These are phyloP conservation scores for Argentina anserina DNA, from an alignment of 306 rosid genomes.

Conservation along the genomic window DNA sequence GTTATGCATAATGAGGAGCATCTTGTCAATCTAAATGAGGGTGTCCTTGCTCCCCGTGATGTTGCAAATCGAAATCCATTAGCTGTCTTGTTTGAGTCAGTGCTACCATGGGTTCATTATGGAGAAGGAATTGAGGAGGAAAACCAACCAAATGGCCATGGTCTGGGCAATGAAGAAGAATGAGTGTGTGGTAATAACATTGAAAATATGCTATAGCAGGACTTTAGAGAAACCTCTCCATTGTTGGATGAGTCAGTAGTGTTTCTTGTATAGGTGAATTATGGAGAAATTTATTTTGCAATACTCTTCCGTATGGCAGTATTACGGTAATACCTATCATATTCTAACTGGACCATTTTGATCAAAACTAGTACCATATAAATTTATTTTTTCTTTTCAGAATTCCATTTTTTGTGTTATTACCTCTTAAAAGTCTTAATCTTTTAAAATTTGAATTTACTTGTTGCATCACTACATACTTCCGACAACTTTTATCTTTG, in stretches of 20 bases:
- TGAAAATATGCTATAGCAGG: not conserved
- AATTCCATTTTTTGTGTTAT: not conserved
- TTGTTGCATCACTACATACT: not conserved
- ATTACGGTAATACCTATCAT: not conserved
- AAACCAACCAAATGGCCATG: constrained; percentile 40
- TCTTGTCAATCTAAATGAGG: constrained; percentile 47
- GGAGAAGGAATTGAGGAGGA: constrained; percentile 47
- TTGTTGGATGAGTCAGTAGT: not conserved
- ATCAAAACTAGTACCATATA: not conserved
- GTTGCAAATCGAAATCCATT: constrained; percentile 66
- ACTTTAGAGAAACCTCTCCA: not conserved
- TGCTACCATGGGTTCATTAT: constrained; percentile 92
- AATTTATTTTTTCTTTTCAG: not conserved
- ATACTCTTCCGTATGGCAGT: not conserved
- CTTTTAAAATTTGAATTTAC: not conserved
- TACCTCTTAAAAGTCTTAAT: too few species aligned
- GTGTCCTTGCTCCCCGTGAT: constrained; percentile 50
- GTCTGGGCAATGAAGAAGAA: constrained; percentile 38
- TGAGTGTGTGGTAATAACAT: not conserved
- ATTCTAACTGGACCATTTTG: not conserved
- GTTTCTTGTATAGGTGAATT: not conserved
- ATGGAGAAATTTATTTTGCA: not conserved
- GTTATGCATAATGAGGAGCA: constrained; percentile 46
- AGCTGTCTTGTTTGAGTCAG: constrained; percentile 80
- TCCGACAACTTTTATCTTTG: not conserved